Evolutionary conservation across 768 basidiomycete genomes (phyloP).

Genomic region (Candolleomyces eurysporus): DNA sequence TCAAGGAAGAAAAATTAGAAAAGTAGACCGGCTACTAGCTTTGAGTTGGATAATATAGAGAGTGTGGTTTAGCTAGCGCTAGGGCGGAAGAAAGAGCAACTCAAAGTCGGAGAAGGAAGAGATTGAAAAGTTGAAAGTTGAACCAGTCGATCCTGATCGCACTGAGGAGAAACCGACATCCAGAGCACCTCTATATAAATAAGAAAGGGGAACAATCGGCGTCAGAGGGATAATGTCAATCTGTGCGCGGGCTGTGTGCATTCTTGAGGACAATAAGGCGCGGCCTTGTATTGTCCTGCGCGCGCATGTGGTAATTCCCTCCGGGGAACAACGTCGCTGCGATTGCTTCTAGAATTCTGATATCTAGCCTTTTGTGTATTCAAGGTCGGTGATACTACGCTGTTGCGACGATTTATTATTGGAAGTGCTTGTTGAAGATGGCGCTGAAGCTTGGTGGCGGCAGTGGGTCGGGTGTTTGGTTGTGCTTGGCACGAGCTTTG

Average conservation of each 20-base stretch:
- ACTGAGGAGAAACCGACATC: background rate
- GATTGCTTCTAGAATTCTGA: background rate
- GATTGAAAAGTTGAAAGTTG: background rate
- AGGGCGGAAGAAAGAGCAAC: background rate
- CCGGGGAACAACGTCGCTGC: background rate
- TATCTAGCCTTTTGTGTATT: no score
- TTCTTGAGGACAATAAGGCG: slow-evolving; percentile 3
- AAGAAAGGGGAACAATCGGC: background rate
- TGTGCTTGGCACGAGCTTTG: no score
- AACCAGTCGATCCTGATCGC: slow-evolving; percentile 7
- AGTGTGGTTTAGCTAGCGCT: background rate
- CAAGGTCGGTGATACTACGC: no score
- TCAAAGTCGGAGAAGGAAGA: background rate
- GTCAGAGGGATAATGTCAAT: background rate
- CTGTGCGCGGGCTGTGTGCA: background rate
- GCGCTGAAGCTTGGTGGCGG: no score
- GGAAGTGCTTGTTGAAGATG: no score
- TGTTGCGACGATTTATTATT: no score
- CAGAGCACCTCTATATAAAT: background rate
- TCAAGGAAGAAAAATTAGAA: no score
- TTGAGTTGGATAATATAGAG: background rate
- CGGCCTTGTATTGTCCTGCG: background rate
- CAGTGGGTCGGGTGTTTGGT: no score
- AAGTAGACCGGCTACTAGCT: slow-evolving; percentile 3
- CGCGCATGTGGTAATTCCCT: background rate